Evolutionary conservation across 805 yeast genomes (phyloP), one percentile per base, ranked within the genome.

Genomic region (Debaryomyces castellii): DNA sequence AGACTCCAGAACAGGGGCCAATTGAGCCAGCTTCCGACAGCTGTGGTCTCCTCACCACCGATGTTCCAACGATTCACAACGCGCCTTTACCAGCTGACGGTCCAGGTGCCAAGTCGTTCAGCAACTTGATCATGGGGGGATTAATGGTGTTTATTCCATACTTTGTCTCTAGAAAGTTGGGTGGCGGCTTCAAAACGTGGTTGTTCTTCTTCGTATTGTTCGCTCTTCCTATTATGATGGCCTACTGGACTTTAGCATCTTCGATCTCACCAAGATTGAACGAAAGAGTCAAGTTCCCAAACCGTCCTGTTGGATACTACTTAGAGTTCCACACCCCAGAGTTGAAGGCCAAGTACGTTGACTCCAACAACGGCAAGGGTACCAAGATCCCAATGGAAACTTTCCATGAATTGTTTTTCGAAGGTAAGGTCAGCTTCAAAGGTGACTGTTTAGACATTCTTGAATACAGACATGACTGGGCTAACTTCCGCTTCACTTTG

Each of bases 391-490:
- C 97, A 57, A 85, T 87, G 82, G 96, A 89, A 69, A 87, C 95
- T 12, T 89, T 90, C 83, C 91, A 86, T 62, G 94, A 89, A 69
- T 77, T 87, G 55, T 90, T 81, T 69, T 89, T 89, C 64, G 90
- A 78, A 46, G 83, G 84, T 58, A 87, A 89, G 67, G 96, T 89
- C 44, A 77, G 85, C 24, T 87, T 89, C 74, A 88, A 87, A 66
- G 96, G 96, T 54, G 96, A 90, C 66, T 81, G 84, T 47, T 78
- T 90, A 51, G 96, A 90, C 55, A 77, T 83, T 39, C 61, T 89
- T 76, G 96, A 89, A 74, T 85, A 74, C 72, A 83, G 92, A 69
- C 96, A 90, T 59, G 97, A 89, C 71, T 89, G 96, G 96, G 87
- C 90, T 55, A 76, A 74, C 54, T 89, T 87, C 74, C 68, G 83